These are phyloP conservation scores for Pseudozyma thailandica DNA, from an alignment of 1,284 basidiomycete species.

Conservation along the genomic window DNA sequence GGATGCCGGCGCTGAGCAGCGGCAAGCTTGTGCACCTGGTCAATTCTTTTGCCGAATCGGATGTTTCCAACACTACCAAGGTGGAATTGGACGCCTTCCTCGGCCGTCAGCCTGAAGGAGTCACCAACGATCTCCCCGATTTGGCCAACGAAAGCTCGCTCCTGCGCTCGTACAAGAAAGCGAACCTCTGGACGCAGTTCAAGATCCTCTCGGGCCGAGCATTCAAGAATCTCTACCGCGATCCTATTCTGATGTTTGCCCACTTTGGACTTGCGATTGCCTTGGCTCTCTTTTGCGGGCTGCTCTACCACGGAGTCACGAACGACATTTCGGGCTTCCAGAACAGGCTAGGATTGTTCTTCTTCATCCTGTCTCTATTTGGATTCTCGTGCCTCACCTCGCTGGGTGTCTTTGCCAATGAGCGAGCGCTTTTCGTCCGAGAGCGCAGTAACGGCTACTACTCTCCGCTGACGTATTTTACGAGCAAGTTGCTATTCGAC, in stretches of 20 bases:
- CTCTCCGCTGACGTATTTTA: constrained; percentile 92
- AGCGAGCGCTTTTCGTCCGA: constrained; percentile 93
- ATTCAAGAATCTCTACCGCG: constrained; percentile 93
- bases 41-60: constrained; percentile 77
- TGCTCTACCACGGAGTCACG: constrained; percentile 82
- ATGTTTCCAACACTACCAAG: constrained; percentile 75
- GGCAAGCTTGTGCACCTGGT: constrained; percentile 79
- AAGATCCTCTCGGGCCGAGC: constrained; percentile 89
- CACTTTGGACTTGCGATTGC: constrained; percentile 88
- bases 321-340: constrained; percentile 68
- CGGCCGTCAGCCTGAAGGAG: constrained; percentile 44
- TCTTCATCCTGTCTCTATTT: constrained; percentile 93
- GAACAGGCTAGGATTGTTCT: constrained; percentile 86
- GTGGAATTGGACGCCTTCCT: constrained; percentile 73
- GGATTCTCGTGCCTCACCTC: constrained; percentile 95
- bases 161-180: constrained; percentile 82
- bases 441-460: constrained; percentile 98
- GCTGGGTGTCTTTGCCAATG: constrained; percentile 89
- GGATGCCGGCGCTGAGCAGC: constrained; percentile 65
- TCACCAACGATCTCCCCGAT: constrained; percentile 30
- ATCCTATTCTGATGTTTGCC: constrained; percentile 87
- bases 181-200: constrained; percentile 88
- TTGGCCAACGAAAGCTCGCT: constrained; percentile 69
- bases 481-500: constrained; percentile 94
- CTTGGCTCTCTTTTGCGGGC: constrained; percentile 84